phyloP scores from a whole-genome alignment of 306 rosid genomes.

The Oxytropis ochrocephala region DNA sequence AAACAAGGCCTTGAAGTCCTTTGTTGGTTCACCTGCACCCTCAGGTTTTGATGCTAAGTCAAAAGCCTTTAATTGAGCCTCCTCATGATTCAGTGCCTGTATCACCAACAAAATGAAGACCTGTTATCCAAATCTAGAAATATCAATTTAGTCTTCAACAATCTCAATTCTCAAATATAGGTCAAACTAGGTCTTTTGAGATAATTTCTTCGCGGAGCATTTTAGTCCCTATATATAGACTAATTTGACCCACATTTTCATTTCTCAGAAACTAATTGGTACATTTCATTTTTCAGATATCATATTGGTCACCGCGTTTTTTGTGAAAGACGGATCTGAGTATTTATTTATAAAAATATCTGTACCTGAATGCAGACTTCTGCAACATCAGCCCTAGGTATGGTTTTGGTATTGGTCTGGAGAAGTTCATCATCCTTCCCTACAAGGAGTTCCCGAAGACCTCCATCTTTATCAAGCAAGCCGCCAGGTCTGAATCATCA shows the following conservation, averaged over 20 bases:
- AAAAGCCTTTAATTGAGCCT: conserved; percentile 67
- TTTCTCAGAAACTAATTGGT: too few species aligned
- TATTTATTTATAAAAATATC: not conserved
- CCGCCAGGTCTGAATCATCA: conserved; percentile 79
- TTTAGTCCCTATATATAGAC: too few species aligned
- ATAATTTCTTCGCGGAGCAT: too few species aligned
- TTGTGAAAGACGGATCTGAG: too few species aligned
- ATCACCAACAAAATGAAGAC: not conserved
- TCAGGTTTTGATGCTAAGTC: conserved; percentile 89
- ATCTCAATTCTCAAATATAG: too few species aligned
- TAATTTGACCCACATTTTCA: too few species aligned
- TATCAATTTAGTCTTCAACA: too few species aligned
- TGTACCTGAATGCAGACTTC: conserved; percentile 89
- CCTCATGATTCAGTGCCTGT: conserved; percentile 77
- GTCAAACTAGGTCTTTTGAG: too few species aligned
- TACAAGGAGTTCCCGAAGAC: conserved; percentile 61
- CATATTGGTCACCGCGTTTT: too few species aligned
- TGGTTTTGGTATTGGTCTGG: conserved; percentile 70
- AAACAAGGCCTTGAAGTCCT: conserved; percentile 84
- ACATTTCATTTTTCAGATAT: too few species aligned
- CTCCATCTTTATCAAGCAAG: conserved; percentile 84
- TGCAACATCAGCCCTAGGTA: conserved; percentile 82
- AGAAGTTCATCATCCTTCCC: conserved; percentile 96
- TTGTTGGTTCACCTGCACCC: conserved; percentile 72
- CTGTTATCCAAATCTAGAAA: not conserved